These are phyloP conservation scores for Mallotus japonicus DNA, from an alignment of 441 rosid species.

Conservation along the genomic window DNA sequence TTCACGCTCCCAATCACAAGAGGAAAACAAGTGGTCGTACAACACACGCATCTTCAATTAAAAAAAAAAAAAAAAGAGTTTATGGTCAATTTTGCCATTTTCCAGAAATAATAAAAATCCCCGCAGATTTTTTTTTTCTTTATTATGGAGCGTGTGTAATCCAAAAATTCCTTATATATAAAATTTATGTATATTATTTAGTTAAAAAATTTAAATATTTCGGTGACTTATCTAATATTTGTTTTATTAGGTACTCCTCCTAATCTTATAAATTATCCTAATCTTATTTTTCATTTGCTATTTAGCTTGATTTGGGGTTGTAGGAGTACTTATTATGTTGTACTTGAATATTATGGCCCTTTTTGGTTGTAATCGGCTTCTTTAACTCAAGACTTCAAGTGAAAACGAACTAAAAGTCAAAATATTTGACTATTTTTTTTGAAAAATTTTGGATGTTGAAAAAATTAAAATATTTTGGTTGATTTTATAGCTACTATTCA, in stretches of 20 bases:
- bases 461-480: too few species aligned
- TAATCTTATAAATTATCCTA: neutral
- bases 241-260: neutral
- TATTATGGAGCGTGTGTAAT: too few species aligned
- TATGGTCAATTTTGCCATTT: neutral
- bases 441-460: neutral
- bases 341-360: neutral
- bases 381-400: neutral
- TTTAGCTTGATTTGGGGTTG: too few species aligned
- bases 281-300: too few species aligned
- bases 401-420: neutral
- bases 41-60: conserved; percentile 1
- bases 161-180: too few species aligned
- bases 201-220: neutral
- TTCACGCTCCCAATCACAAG: conserved; percentile 21
- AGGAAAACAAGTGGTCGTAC: conserved; percentile 15
- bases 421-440: neutral
- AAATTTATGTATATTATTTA: too few species aligned
- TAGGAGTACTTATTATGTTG: too few species aligned
- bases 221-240: too few species aligned
- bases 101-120: too few species aligned
- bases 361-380: neutral
- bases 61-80: too few species aligned
- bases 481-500: too few species aligned
- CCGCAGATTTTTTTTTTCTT: too few species aligned